These are phyloP conservation scores for Lentinula aciculospora DNA, from an alignment of 768 basidiomycete species.

Conservation along the genomic window DNA sequence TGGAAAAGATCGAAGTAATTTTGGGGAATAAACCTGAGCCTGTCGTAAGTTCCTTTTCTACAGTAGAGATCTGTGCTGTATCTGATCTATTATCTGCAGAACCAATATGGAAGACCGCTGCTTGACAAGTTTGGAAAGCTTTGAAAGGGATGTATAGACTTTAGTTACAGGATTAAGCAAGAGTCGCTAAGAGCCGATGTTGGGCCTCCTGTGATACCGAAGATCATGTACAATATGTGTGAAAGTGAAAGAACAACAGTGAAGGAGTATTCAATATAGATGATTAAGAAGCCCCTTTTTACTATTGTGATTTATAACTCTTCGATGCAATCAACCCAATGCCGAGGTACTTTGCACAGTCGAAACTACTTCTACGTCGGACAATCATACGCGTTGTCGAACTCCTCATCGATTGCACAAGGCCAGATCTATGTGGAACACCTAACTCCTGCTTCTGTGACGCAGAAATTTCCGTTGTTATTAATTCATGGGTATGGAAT, in stretches of 20 bases:
- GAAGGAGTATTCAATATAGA: too few species aligned
- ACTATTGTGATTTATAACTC: too few species aligned
- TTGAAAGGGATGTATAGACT: not conserved
- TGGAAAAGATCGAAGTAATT: constrained; percentile 51
- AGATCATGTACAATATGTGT: too few species aligned
- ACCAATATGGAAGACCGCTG: constrained; percentile 21
- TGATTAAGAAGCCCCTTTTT: too few species aligned
- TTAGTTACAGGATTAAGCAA: too few species aligned
- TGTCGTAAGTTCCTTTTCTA: not conserved
- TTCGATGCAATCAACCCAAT: not conserved
- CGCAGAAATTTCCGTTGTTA: constrained; percentile 16
- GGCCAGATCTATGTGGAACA: constrained; percentile 28
- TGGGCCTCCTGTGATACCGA: too few species aligned
- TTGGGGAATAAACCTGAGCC: constrained; percentile 29
- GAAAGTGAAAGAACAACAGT: too few species aligned
- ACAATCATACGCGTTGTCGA: constrained; percentile 16
- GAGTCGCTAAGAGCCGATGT: too few species aligned
- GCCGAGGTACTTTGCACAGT: constrained; percentile 18
- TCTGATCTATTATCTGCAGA: constrained; percentile 17
- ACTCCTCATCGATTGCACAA: constrained; percentile 17
- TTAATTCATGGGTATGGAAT: constrained; percentile 27
- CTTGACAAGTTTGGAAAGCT: constrained; percentile 5
- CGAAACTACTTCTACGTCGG: constrained; percentile 27
- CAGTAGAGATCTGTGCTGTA: not conserved
- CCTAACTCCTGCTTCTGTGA: constrained; percentile 16